phyloP scores from a whole-genome alignment of 257 asterid species.

The Craterostigma plantagineum region DNA sequence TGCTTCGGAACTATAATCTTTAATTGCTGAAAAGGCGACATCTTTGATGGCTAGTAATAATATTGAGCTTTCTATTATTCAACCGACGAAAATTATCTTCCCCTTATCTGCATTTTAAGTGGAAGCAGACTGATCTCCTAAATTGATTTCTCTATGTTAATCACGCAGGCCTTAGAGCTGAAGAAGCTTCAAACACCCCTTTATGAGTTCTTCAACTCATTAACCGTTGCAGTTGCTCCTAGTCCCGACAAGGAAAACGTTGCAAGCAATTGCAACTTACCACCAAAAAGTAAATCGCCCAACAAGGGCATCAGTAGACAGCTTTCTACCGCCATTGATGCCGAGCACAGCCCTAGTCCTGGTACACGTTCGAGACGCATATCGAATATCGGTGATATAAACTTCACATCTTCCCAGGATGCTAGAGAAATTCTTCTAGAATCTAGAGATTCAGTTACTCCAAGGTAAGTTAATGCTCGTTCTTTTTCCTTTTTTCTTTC shows the following conservation, averaged over 20 bases:
- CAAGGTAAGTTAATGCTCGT: slow-evolving; percentile 32
- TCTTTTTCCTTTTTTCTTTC: slow-evolving; percentile 1
- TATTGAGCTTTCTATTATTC: too few species aligned
- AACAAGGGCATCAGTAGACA: slow-evolving; percentile 45
- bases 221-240: slow-evolving; percentile 42
- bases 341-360: slow-evolving; percentile 46
- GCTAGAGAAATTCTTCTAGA: slow-evolving; percentile 34
- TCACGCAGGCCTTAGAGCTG: slow-evolving; percentile 62
- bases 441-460: slow-evolving; percentile 49
- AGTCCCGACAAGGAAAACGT: slow-evolving; percentile 77
- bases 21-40: too few species aligned
- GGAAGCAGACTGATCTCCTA: slow-evolving; percentile 3
- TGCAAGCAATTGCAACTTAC: slow-evolving; percentile 50
- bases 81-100: too few species aligned
- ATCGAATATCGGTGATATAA: slow-evolving; percentile 40
- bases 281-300: slow-evolving; percentile 89
- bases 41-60: too few species aligned
- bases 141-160: not conserved
- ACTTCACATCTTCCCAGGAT: slow-evolving; percentile 33
- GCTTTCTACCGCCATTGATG: slow-evolving; percentile 58
- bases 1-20: not conserved
- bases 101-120: not conserved
- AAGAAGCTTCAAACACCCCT: slow-evolving; percentile 90
- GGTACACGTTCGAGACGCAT: slow-evolving; percentile 44
- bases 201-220: slow-evolving; percentile 72